These are phyloP conservation scores for Candida germanica DNA, from an alignment of 805 yeast species.

Conservation along the genomic window DNA sequence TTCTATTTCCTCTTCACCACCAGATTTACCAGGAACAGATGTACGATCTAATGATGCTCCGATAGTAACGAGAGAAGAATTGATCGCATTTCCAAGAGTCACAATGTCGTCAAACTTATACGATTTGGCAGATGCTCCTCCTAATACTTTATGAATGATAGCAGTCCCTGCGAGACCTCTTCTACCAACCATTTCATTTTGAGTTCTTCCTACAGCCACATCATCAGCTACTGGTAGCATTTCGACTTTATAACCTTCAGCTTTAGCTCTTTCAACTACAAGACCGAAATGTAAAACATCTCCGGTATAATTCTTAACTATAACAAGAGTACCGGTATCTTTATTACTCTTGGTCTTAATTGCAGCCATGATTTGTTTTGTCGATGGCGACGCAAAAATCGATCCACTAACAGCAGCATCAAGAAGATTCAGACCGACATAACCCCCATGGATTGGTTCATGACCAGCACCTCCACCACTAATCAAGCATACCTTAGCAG, in stretches of 20 bases:
- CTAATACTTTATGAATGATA: constrained; percentile 79
- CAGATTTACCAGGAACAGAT: constrained; percentile 74
- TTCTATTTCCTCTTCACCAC: constrained; percentile 33
- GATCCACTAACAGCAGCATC: constrained; percentile 90
- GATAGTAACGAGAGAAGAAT: constrained; percentile 71
- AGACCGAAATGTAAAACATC: constrained; percentile 91
- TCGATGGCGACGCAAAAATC: constrained; percentile 93
- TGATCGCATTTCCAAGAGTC: constrained; percentile 57
- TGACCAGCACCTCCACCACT: constrained; percentile 98
- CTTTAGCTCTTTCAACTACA: constrained; percentile 84
- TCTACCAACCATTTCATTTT: constrained; percentile 90
- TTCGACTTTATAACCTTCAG: constrained; percentile 68
- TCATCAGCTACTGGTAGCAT: constrained; percentile 84
- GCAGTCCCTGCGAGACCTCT: constrained; percentile 93
- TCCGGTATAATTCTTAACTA: constrained; percentile 93
- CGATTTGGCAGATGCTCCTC: constrained; percentile 54
- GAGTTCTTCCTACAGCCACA: constrained; percentile 88
- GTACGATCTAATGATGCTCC: constrained; percentile 90
- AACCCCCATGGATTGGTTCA: constrained; percentile 92
- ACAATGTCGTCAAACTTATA: constrained; percentile 48
- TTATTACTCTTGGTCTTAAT: constrained; percentile 53
- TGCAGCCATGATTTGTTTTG: constrained; percentile 77
- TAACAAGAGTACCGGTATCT: constrained; percentile 64
- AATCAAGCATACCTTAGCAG: constrained; percentile 63
- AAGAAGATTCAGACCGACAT: constrained; percentile 77